Base-by-base conservation (phyloP, 164 flowering plant genomes). In the Vitis riparia region DNA sequence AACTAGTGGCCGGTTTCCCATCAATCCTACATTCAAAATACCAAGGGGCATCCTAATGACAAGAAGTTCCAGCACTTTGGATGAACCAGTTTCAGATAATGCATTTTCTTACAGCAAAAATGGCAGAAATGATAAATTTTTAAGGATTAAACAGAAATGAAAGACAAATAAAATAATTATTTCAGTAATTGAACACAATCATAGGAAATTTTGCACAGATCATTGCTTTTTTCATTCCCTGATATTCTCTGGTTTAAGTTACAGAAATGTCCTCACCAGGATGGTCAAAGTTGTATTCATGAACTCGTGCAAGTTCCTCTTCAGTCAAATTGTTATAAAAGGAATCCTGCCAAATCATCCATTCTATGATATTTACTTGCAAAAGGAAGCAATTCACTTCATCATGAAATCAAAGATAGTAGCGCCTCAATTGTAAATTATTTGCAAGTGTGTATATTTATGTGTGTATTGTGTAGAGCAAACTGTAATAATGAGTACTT, bases 281-380 rank as follows among this genome's bases (percentile, higher is more conserved):
- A 84, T 95, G 99, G 73, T 93, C 99, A 84, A 93, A 94, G 77
- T 94, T 94, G 85, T 89, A 92, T 15, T 94, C 98, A 79, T 92
- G 84, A 76, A 87, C 98, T 75, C 79, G 77, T 67, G 67, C 62
- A 72, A 91, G 82, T 80, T 95, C 98, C 75, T 91, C 92, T 70
- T 86, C 84, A 11, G 85, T 80, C 80, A 95, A 81, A 80, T 84
- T 84, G 70, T 89, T 88, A 80, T 95, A 95, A 72, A 95, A 95
- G 8, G 99, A 95, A 77, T 95, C 99, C 99, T 95, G 91, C 76
- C 66, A 80, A 52, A 71, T 11, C 66, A 75, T 65, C 51, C 48
- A 53, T 29, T 55, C 19, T n/a, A 63, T 44, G 56, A 50, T 53
- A 62, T 30, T 70, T 52, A 15, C 1, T 27, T 16, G 10, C 10